Evolutionary conservation across 1,284 basidiomycete genomes (phyloP).

Genomic region (Cutaneotrichosporon mucoides): DNA sequence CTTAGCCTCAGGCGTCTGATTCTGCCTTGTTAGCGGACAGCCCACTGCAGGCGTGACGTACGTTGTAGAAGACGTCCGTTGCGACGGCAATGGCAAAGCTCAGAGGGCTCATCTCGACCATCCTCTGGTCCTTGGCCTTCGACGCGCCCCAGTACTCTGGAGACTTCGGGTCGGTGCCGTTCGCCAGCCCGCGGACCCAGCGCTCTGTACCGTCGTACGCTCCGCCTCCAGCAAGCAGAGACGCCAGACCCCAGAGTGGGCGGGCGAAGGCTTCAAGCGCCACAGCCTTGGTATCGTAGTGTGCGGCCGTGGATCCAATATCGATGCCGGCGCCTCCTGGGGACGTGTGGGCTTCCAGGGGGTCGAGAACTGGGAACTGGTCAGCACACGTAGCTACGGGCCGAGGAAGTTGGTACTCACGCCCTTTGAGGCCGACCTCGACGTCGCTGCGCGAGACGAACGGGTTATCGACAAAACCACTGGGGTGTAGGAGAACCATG

Average conservation of each 20-base stretch:
- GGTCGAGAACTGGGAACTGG: slow-evolving; percentile 55
- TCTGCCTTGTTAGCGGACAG: slow-evolving; percentile 23
- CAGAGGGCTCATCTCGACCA: slow-evolving; percentile 76
- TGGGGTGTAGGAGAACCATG: slow-evolving; percentile 30
- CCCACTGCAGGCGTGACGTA: slow-evolving; percentile 12
- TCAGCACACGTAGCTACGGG: neutral
- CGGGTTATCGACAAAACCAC: slow-evolving; percentile 53
- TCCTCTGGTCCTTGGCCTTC: slow-evolving; percentile 69
- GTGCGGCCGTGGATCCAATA: slow-evolving; percentile 66
- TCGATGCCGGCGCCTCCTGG: slow-evolving; percentile 67
- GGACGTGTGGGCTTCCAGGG: slow-evolving; percentile 64
- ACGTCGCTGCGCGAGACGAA: slow-evolving; percentile 61
- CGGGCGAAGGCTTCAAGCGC: slow-evolving; percentile 71
- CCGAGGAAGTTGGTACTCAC: slow-evolving; percentile 21
- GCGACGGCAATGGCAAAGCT: slow-evolving; percentile 67
- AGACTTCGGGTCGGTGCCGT: slow-evolving; percentile 61
- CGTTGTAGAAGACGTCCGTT: slow-evolving; percentile 62
- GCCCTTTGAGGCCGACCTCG: slow-evolving; percentile 54
- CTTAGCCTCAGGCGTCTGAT: slow-evolving; percentile 57
- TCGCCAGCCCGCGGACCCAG: slow-evolving; percentile 64
- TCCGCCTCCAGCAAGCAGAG: slow-evolving; percentile 62
- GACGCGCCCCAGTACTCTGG: slow-evolving; percentile 72
- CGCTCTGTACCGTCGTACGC: slow-evolving; percentile 55
- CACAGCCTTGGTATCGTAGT: slow-evolving; percentile 68
- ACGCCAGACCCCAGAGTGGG: slow-evolving; percentile 69